These are phyloP conservation scores for Plasmodium ovale DNA, from an alignment of 169 alveolate species.

Conservation along the genomic window DNA sequence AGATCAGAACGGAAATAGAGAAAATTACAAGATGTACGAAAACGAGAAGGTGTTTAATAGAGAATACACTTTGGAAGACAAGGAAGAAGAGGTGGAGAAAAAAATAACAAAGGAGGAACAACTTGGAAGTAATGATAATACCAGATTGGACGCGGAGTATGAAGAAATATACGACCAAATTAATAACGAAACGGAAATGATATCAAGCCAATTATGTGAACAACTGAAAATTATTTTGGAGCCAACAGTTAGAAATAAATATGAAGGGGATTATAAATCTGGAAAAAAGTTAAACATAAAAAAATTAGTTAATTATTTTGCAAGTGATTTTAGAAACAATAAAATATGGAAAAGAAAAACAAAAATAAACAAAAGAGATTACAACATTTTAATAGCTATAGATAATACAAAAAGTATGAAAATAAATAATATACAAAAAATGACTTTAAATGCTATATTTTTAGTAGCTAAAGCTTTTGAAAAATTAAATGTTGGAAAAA, in stretches of 20 bases:
- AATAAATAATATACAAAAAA: constrained; percentile 91
- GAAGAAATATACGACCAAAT: constrained; percentile 71
- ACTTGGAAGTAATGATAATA: background rate
- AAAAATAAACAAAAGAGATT: constrained; percentile 96
- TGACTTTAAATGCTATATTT: constrained; percentile 88
- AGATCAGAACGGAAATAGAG: constrained; percentile 27
- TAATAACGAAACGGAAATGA: constrained; percentile 74
- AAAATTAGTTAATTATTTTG: constrained; percentile 97
- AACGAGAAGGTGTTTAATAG: constrained; percentile 25
- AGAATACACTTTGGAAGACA: constrained; percentile 1
- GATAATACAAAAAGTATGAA: constrained; percentile 97
- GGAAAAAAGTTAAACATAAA: constrained; percentile 97
- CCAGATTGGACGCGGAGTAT: constrained; percentile 15
- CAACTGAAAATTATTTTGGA: constrained; percentile 93
- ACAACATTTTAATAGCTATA: constrained; percentile 95
- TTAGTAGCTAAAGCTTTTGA: constrained; percentile 90
- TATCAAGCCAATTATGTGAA: constrained; percentile 88
- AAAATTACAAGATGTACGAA: constrained; percentile 36
- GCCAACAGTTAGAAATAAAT: constrained; percentile 91
- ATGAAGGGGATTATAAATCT: constrained; percentile 96
- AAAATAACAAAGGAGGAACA: constrained; percentile 24
- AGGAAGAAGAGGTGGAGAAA: background rate
- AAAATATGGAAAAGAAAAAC: constrained; percentile 99
- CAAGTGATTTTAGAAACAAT: constrained; percentile 98
- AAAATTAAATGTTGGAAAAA: constrained; percentile 90